Evolutionary conservation across 139 green algal species (phyloP), one percentile per base, ranked within the genome.

Genomic region (Volvox reticuliferus): DNA sequence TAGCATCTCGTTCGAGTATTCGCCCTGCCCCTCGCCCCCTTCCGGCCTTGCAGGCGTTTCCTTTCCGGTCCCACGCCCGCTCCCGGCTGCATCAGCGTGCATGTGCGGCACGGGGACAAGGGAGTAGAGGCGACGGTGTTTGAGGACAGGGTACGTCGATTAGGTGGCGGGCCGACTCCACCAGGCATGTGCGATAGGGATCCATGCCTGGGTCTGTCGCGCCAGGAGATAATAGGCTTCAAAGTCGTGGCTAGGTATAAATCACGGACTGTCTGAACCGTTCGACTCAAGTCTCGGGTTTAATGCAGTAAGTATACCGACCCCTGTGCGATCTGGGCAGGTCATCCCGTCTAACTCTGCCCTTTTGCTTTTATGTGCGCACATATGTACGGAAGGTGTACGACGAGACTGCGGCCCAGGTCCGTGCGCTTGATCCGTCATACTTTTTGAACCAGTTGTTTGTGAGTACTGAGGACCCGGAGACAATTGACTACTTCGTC

Each of bases 81-180:
- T 12, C 71, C 19, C 19, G 88, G 77, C n/a, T 88, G 83, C 84
- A 77, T 92, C n/a, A 87, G 69, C 67, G 35, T 94, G 79, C 89
- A 91, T 69, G 92, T 94, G 33, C 92, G 92, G 12, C 88, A 92
- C 35, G 92, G 92, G 0, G 92, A 94, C 69, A 94, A 94, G 71
- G 81, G 32, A 12, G 50, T 89, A 1, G 92, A 94, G 89, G 62
- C 84, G 0, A 20, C 76, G 20, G 63, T 78, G 12, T 88, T 82
- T 13, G 79, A 88, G 0, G 35, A 89, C 73, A 5, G 30, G 69
- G 84, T 89, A 44, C 1, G 83, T 0, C 26, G 18, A 55, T 55
- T 55, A 9, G 5, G 44, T 5, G 44, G 44, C 9, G 44, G 44
- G 44, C 44, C 5, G 44, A 14, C 44, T 5, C 5, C 9, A 9